These are phyloP conservation scores for Phytophthora ramorum DNA, from an alignment of 352 stramenopile genomes.

Conservation along the genomic window DNA sequence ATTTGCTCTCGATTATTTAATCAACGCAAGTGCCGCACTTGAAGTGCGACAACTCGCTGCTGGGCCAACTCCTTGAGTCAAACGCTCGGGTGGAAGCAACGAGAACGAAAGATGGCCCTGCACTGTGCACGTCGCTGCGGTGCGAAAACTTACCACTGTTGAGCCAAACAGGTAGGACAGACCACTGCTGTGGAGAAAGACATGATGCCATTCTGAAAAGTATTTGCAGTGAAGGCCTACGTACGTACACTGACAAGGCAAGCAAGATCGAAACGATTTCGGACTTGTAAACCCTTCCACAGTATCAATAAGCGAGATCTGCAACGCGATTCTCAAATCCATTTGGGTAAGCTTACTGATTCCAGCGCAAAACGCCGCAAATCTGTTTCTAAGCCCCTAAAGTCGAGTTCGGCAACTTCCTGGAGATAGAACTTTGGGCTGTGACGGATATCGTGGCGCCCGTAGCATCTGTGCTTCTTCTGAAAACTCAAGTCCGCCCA, in stretches of 20 bases:
- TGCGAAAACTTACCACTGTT: not conserved
- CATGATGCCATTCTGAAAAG: no score
- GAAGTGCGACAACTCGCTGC: not conserved
- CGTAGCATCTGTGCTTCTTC: slow-evolving; percentile 40
- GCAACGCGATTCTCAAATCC: not conserved
- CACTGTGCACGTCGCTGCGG: not conserved
- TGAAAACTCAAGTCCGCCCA: not conserved
- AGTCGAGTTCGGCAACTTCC: slow-evolving; percentile 24
- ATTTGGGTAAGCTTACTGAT: not conserved
- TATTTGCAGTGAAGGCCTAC: no score
- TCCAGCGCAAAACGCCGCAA: slow-evolving; percentile 29
- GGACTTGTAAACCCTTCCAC: no score
- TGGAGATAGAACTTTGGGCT: slow-evolving; percentile 35
- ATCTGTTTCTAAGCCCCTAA: slow-evolving; percentile 28
- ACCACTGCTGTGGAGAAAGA: no score
- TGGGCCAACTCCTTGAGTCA: slow-evolving; percentile 6
- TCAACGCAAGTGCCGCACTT: not conserved
- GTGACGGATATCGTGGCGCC: slow-evolving; percentile 25
- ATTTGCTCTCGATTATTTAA: slow-evolving; percentile 6
- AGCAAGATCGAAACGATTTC: no score
- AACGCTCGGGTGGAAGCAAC: not conserved
- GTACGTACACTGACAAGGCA: no score
- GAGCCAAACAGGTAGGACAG: no score
- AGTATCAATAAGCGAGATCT: no score
- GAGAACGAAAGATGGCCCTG: not conserved